Base-by-base conservation (phyloP, 2,329 filamentous ascomycete genomes). In the Dactylellina parvicollis region DNA sequence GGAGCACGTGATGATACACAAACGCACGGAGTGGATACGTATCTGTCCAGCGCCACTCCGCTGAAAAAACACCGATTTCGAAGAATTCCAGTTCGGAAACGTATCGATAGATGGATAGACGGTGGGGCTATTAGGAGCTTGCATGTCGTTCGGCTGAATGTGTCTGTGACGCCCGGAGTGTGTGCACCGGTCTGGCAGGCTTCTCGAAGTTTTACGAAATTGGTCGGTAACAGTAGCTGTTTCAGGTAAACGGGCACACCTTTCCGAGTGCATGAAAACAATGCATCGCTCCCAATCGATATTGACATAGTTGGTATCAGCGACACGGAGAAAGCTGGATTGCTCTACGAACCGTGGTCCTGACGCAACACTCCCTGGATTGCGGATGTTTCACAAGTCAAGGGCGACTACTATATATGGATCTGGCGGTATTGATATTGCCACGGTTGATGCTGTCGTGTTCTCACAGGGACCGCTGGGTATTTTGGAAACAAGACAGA, bases 221-320 rank as follows among this genome's bases (percentile, higher is more conserved):
- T 59, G 38, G 40, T 56, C 67, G 67, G 57, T 44, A 72, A 49
- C 59, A 52, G 36, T 57, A 59, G 26, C 67, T 55, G 67, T 72
- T 65, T 72, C 59, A 59, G 59, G 59, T 60, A 57, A 54, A 60
- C 40, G 64, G n/a, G 62, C 62, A 49, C 42, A n/a, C 52, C 32
- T 44, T 57, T 42, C 52, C 34, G 42, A 57, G 30, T 20, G 44
- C 59, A 62, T 62, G n/a, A n/a, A n/a, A n/a, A n/a, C n/a, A n/a
- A 52, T 49, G 44, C 44, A 49, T 30, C 28, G 3, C 24, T 28
- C 52, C 62, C 16, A 20, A 57, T 57, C 44, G 52, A 42, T 59
- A 18, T 57, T 57, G 64, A 69, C 47, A 46, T 54, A 67, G 50
- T 67, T 50, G 59, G 59, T 49, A 46, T 38, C 60, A 65, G 32